phyloP scores from a whole-genome alignment of 805 yeast species.

The Nakazawaea holstii region DNA sequence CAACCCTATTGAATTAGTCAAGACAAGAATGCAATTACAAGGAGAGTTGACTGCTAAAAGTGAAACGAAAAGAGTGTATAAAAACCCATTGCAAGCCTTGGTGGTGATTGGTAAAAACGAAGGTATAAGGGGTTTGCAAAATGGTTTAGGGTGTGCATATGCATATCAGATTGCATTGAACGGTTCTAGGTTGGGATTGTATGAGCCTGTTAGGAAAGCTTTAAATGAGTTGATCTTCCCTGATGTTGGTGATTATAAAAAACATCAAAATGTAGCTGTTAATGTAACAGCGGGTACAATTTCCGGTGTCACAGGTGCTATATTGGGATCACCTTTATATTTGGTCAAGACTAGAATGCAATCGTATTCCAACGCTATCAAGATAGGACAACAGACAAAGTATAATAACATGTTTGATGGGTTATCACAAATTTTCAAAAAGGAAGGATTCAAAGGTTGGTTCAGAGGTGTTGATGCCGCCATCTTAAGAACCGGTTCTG shows the following conservation, averaged over 20 bases:
- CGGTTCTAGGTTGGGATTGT: constrained; percentile 91
- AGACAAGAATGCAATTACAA: constrained; percentile 94
- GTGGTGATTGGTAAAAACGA: constrained; percentile 67
- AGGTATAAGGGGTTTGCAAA: constrained; percentile 83
- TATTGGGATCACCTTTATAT: constrained; percentile 86
- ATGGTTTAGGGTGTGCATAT: constrained; percentile 87
- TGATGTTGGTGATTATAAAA: constrained; percentile 35
- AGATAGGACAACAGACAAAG: constrained; percentile 90
- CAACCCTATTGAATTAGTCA: constrained; percentile 91
- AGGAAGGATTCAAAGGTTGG: constrained; percentile 74
- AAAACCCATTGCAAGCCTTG: constrained; percentile 83
- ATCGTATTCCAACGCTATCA: constrained; percentile 62
- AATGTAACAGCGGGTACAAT: constrained; percentile 77
- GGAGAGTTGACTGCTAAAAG: constrained; percentile 72
- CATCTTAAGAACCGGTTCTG: constrained; percentile 87
- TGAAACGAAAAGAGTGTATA: constrained; percentile 52
- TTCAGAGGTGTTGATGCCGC: constrained; percentile 96
- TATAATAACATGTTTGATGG: constrained; percentile 72
- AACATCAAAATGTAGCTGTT: constrained; percentile 44
- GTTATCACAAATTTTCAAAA: constrained; percentile 47
- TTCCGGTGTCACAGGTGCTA: constrained; percentile 87
- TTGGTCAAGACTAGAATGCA: constrained; percentile 96
- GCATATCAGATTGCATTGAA: constrained; percentile 85
- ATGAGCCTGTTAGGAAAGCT: constrained; percentile 75
- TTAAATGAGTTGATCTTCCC: constrained; percentile 55